A percentile compares a stretch with the other conserved stretches of the same genome.
Conservation (phyloP, 148 eudicot species). For the Mesembryanthemum crystallinum region DNA sequence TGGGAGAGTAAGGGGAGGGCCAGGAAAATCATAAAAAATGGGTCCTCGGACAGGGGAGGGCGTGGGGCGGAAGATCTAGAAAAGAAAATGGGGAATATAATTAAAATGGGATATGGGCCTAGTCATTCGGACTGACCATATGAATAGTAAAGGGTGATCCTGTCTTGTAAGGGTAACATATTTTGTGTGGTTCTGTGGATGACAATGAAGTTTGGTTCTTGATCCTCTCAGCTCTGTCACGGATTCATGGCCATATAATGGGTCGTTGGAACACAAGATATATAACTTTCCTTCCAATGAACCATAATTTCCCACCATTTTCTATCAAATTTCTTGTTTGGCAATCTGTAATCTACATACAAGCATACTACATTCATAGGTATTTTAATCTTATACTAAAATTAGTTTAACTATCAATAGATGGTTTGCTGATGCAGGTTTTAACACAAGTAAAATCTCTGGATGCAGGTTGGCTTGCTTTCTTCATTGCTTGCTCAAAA, state of each 20-base stretch:
- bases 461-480: constrained; percentile 48
- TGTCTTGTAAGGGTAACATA: too few relatives aligned
- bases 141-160: too few relatives aligned
- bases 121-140: too few relatives aligned
- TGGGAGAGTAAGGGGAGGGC: too few relatives aligned
- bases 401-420: not conserved
- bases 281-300: not conserved
- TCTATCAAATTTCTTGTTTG: not conserved
- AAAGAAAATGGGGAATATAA: too few relatives aligned
- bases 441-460: not conserved
- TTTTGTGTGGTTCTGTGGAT: not conserved
- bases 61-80: too few relatives aligned
- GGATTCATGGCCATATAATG: not conserved
- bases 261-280: not conserved
- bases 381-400: not conserved
- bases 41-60: too few relatives aligned
- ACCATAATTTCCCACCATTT: not conserved
- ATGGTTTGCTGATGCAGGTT: not conserved
- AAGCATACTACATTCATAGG: not conserved
- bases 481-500: constrained; percentile 43
- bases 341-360: not conserved
- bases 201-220: not conserved
- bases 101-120: too few relatives aligned
- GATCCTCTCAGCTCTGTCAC: not conserved
- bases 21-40: too few relatives aligned